Evolutionary conservation across 2,329 filamentous ascomycete genomes (phyloP).

Genomic region (Cadophora luteo-olivacea): DNA sequence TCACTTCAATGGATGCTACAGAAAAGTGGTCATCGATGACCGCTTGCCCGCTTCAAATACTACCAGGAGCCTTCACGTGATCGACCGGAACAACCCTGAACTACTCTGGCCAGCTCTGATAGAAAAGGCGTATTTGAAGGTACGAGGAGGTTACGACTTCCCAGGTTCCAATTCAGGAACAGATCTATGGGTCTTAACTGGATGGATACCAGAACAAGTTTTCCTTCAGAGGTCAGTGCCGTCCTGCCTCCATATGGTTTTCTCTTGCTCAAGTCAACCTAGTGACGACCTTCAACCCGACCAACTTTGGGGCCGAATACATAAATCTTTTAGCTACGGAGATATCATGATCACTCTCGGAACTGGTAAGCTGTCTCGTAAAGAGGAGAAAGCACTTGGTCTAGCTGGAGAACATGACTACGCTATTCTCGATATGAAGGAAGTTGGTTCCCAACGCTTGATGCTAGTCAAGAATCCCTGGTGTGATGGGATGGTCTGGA

Average conservation of each 20-base stretch:
- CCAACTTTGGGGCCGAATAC: constrained; percentile 78
- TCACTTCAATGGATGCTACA: constrained; percentile 93
- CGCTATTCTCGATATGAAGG: constrained; percentile 81
- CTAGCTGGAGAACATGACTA: constrained; percentile 94
- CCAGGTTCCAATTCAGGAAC: constrained; percentile 97
- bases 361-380: constrained; percentile 79
- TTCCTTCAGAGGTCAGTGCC: constrained; percentile 75
- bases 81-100: constrained; percentile 82
- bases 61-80: constrained; percentile 80
- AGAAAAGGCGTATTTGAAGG: constrained; percentile 96
- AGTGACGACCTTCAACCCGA: constrained; percentile 81
- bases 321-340: constrained; percentile 74
- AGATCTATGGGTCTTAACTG: constrained; percentile 89
- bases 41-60: constrained; percentile 80
- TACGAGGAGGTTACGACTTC: constrained; percentile 95
- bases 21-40: constrained; percentile 89
- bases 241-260: not conserved
- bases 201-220: constrained; percentile 96
- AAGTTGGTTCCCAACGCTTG: constrained; percentile 66
- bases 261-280: not conserved
- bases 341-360: constrained; percentile 90
- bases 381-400: constrained; percentile 81
- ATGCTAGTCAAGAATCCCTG: constrained; percentile 95
- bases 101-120: constrained; percentile 90
- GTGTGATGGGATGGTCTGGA: constrained; percentile 82